Evolutionary conservation across 306 rosid genomes (phyloP), one percentile per base, ranked within the genome.

Genomic region (Hippophae tibetana): DNA sequence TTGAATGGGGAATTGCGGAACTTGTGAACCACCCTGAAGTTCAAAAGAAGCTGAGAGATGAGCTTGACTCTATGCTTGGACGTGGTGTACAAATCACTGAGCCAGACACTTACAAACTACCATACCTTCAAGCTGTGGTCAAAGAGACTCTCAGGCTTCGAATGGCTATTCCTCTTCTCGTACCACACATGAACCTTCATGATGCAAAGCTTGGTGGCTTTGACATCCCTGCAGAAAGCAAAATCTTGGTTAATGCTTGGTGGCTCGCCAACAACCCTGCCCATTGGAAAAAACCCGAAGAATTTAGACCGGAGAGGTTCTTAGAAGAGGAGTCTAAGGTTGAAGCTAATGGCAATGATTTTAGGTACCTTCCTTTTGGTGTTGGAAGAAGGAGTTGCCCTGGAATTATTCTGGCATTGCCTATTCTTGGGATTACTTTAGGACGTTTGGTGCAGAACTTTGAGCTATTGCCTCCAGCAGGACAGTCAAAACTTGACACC

Each of bases 371-470:
- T 56, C 97, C 95, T 0, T 89, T 89, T 10, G 97, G 95, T 1
- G 97, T 82, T 7, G 97, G 97, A 0, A 67, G 97, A 62, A 77
- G 97, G 56, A 84, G 95, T 57, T 90, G 97, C 75, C 97, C 95
- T 0, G 97, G 97, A 5, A 90, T 90, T 60, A 90, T 82, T 13
- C 79, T 90, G 26, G 93, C 97, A 1, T 57, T 90, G 75, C 97
- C 97, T 0, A 90, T 90, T n/a, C 86, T 90, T 3, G 94, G 85
- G 2, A 82, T 89, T 3, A 86, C 93, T 23, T 53, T 86, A 51
- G 97, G 95, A 7, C 97, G 93, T 51, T 58, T 89, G 75, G 86
- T 86, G 5, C 95, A 90, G 43, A 90, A 86, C 63, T 90, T 86
- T 12, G 94, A 90, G 77, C 89, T 90, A 10, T 68, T 66, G 68